Conservation (phyloP, 257 asterid genomes). For the Solanum sejunctum region DNA sequence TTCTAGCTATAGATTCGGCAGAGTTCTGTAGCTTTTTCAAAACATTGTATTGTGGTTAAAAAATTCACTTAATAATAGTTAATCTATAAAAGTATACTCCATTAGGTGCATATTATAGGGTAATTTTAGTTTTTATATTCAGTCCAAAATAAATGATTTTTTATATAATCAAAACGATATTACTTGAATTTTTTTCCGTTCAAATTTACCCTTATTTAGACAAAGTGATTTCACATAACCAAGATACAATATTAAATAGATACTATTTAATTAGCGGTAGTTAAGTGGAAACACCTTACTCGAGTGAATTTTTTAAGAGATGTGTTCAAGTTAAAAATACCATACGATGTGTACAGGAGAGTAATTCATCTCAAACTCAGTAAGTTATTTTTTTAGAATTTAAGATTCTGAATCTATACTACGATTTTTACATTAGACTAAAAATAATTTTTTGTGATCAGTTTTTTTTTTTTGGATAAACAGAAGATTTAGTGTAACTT, state of each 20-base stretch:
- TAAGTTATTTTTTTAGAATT: background rate
- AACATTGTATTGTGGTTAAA: background rate
- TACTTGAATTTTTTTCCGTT: background rate
- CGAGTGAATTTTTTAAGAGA: background rate
- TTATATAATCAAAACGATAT: background rate
- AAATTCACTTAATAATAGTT: background rate
- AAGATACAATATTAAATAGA: background rate
- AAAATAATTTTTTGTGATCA: background rate
- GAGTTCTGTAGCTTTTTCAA: background rate
- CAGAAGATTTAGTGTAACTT: no score
- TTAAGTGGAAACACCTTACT: background rate
- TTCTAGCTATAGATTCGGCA: background rate
- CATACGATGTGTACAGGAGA: background rate
- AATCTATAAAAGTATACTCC: background rate
- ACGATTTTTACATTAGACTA: background rate
- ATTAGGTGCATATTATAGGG: background rate
- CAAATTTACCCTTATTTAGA: background rate
- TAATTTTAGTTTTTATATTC: background rate
- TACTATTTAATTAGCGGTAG: background rate
- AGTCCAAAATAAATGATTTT: background rate
- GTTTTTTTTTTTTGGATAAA: fast-evolving
- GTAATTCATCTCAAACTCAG: background rate
- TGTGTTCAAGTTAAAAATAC: background rate
- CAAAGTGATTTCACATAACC: background rate
- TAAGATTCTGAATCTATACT: background rate